phyloP scores from a whole-genome alignment of 352 stramenopile genomes.

The Phytophthora rubi region DNA sequence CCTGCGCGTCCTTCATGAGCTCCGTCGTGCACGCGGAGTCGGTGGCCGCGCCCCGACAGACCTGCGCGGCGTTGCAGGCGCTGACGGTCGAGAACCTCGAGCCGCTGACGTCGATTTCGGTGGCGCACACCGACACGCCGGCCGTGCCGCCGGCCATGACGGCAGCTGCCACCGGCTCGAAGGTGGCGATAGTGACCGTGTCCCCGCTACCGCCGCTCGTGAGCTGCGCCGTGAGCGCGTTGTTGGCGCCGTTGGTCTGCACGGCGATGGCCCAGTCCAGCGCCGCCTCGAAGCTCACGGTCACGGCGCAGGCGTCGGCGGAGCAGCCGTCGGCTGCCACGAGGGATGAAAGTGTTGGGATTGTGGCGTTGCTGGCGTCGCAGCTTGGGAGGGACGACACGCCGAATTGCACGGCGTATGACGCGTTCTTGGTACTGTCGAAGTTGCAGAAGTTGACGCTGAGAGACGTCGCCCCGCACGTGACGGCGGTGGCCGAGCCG shows the following conservation, averaged over 20 bases:
- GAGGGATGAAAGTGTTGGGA: slow-evolving; percentile 53
- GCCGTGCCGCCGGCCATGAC: slow-evolving; percentile 31
- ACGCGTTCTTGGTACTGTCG: slow-evolving; percentile 37
- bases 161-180: slow-evolving; percentile 42
- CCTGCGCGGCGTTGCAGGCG: slow-evolving; percentile 61
- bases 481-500: slow-evolving; percentile 37
- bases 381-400: slow-evolving; percentile 55
- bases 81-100: slow-evolving; percentile 56
- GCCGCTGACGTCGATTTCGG: slow-evolving; percentile 49
- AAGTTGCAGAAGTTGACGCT: slow-evolving; percentile 77
- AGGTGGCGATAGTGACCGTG: slow-evolving; percentile 53
- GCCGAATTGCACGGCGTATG: slow-evolving; percentile 51
- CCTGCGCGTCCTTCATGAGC: slow-evolving; percentile 37
- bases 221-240: slow-evolving; percentile 63
- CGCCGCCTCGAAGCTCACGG: slow-evolving; percentile 46
- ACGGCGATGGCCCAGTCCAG: slow-evolving; percentile 79
- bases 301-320: slow-evolving; percentile 57
- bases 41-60: slow-evolving; percentile 55
- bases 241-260: slow-evolving; percentile 43
- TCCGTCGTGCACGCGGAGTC: slow-evolving; percentile 57
- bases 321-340: slow-evolving; percentile 43
- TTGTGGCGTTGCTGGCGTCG: slow-evolving; percentile 42
- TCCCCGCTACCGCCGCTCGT: slow-evolving; percentile 45
- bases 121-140: slow-evolving; percentile 60
- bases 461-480: slow-evolving; percentile 48